A percentile compares a stretch with the other conserved stretches of the same genome.
phyloP scores from a whole-genome alignment of 1,284 basidiomycete genomes.

The Puccinia sorghi region DNA sequence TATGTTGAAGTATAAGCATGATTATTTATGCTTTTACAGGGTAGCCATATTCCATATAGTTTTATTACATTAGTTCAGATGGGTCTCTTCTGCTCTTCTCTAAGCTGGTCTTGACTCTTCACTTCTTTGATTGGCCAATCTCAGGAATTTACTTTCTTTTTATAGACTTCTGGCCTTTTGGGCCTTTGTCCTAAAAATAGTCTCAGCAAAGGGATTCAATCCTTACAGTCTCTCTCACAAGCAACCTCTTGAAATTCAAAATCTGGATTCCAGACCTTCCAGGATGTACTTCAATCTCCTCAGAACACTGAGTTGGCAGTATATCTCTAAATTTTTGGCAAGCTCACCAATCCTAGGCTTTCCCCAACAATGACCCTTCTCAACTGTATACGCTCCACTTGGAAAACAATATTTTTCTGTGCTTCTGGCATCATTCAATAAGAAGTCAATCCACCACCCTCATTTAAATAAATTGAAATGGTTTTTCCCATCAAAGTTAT shows the following conservation, averaged over 20 bases:
- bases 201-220: no score
- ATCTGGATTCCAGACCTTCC: no score
- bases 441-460: slow-evolving; percentile 7
- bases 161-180: no score
- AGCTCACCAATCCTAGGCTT: slow-evolving; percentile 23
- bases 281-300: background rate
- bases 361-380: slow-evolving; percentile 13
- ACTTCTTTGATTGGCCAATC: no score
- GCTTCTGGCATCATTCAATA: slow-evolving; percentile 19
- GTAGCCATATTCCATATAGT: no score
- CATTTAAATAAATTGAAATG: slow-evolving; percentile 4
- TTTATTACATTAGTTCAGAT: no score
- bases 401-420: slow-evolving; percentile 17
- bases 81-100: no score
- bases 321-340: slow-evolving; percentile 24
- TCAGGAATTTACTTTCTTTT: no score
- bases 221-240: background rate
- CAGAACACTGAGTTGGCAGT: slow-evolving; percentile 4
- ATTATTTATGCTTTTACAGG: no score
- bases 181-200: no score
- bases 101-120: no score
- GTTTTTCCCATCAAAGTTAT: slow-evolving; percentile 25
- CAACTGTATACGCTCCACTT: slow-evolving; percentile 12
- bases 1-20: slow-evolving; percentile 9
- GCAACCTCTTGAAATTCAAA: background rate